phyloP scores from a whole-genome alignment of 768 basidiomycete species.

The Mycena epipterygia region DNA sequence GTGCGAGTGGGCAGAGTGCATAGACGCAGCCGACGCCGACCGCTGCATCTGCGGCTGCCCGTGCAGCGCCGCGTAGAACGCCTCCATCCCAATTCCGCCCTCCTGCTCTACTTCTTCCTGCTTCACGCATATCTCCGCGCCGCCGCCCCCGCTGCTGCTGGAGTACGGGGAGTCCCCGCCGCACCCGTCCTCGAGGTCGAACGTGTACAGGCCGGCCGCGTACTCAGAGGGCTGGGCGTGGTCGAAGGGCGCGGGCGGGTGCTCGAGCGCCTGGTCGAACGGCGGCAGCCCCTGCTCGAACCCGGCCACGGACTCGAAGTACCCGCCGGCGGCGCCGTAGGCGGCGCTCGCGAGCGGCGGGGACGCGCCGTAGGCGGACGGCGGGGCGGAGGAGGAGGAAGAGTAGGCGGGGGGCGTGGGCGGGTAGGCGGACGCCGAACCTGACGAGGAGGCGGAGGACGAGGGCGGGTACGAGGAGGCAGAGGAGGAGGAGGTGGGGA shows the following conservation, averaged over 20 bases:
- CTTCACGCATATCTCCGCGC: conserved; percentile 9
- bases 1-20: background rate
- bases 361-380: background rate
- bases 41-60: background rate
- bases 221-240: background rate
- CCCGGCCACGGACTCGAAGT: too few species aligned
- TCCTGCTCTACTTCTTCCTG: background rate
- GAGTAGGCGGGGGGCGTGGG: background rate
- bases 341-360: background rate
- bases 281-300: too few species aligned
- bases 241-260: background rate
- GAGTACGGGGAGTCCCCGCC: too few species aligned
- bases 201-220: too few species aligned
- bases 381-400: background rate
- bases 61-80: conserved; percentile 23
- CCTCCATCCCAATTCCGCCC: conserved; percentile 11
- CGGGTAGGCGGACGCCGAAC: background rate
- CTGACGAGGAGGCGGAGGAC: background rate
- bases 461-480: background rate
- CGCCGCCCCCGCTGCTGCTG: background rate
- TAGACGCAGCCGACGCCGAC: too few species aligned
- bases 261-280: too few species aligned
- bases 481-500: background rate
- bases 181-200: too few species aligned
- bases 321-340: too few species aligned